Evolutionary conservation across 1,284 basidiomycete species (phyloP).

Genomic region (Earliella scabrosa): DNA sequence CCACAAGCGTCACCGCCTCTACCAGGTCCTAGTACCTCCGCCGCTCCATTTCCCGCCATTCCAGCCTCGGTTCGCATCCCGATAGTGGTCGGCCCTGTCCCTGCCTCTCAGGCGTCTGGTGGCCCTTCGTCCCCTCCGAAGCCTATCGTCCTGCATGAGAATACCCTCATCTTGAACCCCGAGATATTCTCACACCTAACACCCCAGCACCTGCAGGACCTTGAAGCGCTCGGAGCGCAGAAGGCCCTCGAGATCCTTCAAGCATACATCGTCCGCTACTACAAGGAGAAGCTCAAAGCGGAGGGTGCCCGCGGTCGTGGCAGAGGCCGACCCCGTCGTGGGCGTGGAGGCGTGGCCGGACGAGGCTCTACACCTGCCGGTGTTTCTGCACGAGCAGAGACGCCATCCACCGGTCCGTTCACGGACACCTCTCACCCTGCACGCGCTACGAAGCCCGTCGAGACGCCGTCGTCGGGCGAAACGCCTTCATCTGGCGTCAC

Average conservation of each 20-base stretch:
- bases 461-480: slow-evolving; percentile 31
- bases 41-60: slow-evolving; percentile 33
- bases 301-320: slow-evolving; percentile 50
- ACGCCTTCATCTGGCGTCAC: slow-evolving; percentile 10
- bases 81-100: slow-evolving; percentile 63
- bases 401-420: slow-evolving; percentile 36
- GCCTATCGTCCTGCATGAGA: slow-evolving; percentile 85
- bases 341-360: slow-evolving; percentile 41
- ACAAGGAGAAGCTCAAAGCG: slow-evolving; percentile 76
- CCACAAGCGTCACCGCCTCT: slow-evolving; percentile 12
- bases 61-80: slow-evolving; percentile 53
- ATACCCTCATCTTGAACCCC: slow-evolving; percentile 84
- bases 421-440: slow-evolving; percentile 43
- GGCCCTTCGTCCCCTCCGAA: slow-evolving; percentile 48
- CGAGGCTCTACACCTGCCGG: slow-evolving; percentile 24
- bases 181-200: slow-evolving; percentile 83
- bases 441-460: slow-evolving; percentile 27
- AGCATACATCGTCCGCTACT: slow-evolving; percentile 81
- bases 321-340: slow-evolving; percentile 41
- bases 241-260: slow-evolving; percentile 85
- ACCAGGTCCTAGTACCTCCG: slow-evolving; percentile 20
- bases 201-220: slow-evolving; percentile 71
- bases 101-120: slow-evolving; percentile 37
- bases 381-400: slow-evolving; percentile 12
- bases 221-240: slow-evolving; percentile 83